A percentile compares a stretch with the other conserved stretches of the same genome.
phyloP scores from a whole-genome alignment of 805 yeast genomes.

The Grigorovia humatica region DNA sequence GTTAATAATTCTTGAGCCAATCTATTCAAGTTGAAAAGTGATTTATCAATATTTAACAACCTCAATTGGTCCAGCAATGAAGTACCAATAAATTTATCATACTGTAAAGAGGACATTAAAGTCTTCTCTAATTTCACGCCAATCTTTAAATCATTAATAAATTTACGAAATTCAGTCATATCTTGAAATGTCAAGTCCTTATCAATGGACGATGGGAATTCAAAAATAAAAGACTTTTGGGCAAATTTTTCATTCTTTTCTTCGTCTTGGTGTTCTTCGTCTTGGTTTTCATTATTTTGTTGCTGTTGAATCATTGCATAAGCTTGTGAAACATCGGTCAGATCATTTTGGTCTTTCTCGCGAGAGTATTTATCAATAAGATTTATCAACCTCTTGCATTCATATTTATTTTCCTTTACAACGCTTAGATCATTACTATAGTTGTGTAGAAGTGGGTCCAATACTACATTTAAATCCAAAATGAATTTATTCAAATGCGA shows the following conservation, averaged over 20 bases:
- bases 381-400: conserved; percentile 3
- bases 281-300: neutral
- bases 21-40: conserved; percentile 25
- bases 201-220: conserved; percentile 10
- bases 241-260: neutral
- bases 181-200: conserved; percentile 9
- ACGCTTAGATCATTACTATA: conserved; percentile 9
- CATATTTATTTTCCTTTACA: conserved; percentile 5
- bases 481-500: conserved; percentile 4
- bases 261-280: neutral
- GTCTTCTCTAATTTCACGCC: conserved; percentile 17
- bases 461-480: conserved; percentile 5
- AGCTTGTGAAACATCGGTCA: too few relatives aligned
- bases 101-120: conserved; percentile 20
- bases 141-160: conserved; percentile 7
- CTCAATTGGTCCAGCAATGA: conserved; percentile 19
- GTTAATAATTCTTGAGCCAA: conserved; percentile 26
- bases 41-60: conserved; percentile 16
- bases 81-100: conserved; percentile 21
- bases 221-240: neutral
- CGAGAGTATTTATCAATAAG: neutral
- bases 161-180: conserved; percentile 11
- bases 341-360: neutral
- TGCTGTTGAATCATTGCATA: too few relatives aligned
- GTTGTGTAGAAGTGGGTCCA: conserved; percentile 3